A percentile compares a stretch with the other conserved stretches of the same genome.
Evolutionary conservation across 2,329 filamentous ascomycete species (phyloP).

Genomic region (Neopestalotiopsis clavispora): DNA sequence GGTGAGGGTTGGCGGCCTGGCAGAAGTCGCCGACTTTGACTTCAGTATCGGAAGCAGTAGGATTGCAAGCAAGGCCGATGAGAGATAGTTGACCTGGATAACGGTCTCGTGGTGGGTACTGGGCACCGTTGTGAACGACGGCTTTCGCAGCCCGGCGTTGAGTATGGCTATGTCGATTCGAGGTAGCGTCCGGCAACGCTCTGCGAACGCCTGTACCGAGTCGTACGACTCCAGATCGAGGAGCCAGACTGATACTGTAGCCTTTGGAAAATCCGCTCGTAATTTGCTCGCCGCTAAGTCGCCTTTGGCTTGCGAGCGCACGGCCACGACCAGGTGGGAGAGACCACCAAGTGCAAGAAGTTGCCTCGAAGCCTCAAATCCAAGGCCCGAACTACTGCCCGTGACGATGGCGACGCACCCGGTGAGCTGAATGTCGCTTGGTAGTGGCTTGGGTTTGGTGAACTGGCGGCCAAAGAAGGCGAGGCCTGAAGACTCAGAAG

Average conservation of each 20-base stretch:
- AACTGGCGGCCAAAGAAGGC: neutral
- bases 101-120: conserved; percentile 18
- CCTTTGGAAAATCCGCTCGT: conserved; percentile 28
- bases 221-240: conserved; percentile 52
- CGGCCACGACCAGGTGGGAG: conserved; percentile 50
- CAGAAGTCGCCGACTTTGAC: neutral
- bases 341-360: conserved; percentile 42
- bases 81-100: conserved; percentile 28
- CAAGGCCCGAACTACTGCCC: no score
- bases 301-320: conserved; percentile 48
- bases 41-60: conserved; percentile 24
- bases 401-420: no score
- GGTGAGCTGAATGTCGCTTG: conserved; percentile 12
- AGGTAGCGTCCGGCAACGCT: conserved; percentile 34
- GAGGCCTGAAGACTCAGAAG: neutral
- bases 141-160: conserved; percentile 39
- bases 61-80: conserved; percentile 22
- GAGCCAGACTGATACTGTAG: conserved; percentile 36
- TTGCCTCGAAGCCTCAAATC: no score
- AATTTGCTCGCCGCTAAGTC: conserved; percentile 43
- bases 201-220: conserved; percentile 48
- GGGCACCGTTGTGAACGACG: neutral
- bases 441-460: neutral
- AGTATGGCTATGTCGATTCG: conserved; percentile 50
- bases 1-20: neutral